These are phyloP conservation scores for Chaetothyriales sp. DNA, from an alignment of 2,329 filamentous ascomycete genomes.

Conservation along the genomic window DNA sequence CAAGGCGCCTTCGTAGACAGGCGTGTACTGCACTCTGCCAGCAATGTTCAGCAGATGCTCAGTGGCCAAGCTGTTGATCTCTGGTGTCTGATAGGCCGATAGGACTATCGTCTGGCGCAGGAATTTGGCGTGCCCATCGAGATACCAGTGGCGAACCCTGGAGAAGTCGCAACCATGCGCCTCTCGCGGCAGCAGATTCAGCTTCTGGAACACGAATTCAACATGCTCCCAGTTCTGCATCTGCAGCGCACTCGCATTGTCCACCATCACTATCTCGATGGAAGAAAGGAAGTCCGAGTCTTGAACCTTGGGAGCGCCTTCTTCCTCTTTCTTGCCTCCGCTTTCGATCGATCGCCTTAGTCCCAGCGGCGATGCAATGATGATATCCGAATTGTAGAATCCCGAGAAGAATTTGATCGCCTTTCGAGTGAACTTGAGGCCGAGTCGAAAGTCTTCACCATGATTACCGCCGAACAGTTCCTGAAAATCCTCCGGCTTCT, in stretches of 20 bases:
- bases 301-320: constrained; percentile 35
- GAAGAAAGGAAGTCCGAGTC: constrained; percentile 84
- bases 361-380: constrained; percentile 78
- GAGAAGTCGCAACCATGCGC: constrained; percentile 88
- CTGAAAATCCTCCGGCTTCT: constrained; percentile 72
- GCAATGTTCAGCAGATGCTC: constrained; percentile 63
- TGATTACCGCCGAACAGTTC: constrained; percentile 89
- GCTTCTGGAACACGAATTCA: constrained; percentile 75
- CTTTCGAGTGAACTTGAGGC: constrained; percentile 93
- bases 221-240: constrained; percentile 99
- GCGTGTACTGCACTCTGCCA: constrained; percentile 60
- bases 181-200: constrained; percentile 81
- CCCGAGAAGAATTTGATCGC: constrained; percentile 87
- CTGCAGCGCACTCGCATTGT: constrained; percentile 80
- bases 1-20: constrained; percentile 55
- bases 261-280: constrained; percentile 76
- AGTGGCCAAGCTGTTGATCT: constrained; percentile 66
- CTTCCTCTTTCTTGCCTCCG: constrained; percentile 27
- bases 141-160: constrained; percentile 77
- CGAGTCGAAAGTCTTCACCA: constrained; percentile 90
- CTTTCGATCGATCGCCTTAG: constrained; percentile 81
- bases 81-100: constrained; percentile 72
- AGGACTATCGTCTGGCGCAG: constrained; percentile 76
- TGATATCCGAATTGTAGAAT: constrained; percentile 93
- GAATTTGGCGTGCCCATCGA: constrained; percentile 68